Conservation (phyloP, 2,329 filamentous ascomycete species). For the Scedosporium boydii region DNA sequence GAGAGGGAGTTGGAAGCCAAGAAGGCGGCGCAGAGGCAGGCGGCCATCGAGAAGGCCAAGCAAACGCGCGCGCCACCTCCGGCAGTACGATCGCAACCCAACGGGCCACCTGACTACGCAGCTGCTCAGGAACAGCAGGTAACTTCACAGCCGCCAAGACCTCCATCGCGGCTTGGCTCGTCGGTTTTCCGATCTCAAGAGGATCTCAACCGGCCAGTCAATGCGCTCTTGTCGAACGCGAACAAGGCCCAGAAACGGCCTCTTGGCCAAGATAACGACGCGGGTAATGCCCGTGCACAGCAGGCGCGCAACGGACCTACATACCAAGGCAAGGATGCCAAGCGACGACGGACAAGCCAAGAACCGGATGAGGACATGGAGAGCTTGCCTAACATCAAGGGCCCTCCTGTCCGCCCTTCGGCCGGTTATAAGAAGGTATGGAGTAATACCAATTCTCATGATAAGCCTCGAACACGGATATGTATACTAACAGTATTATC, state of each 20-base stretch:
- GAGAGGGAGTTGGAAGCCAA: constrained; percentile 57
- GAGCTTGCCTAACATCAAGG: constrained; percentile 56
- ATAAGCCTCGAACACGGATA: background rate
- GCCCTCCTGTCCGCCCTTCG: constrained; percentile 76
- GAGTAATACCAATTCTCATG: background rate
- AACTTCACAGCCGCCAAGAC: constrained; percentile 28
- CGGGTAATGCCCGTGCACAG: constrained; percentile 37
- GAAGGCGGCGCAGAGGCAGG: constrained; percentile 56
- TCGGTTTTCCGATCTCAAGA: constrained; percentile 43
- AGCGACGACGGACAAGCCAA: constrained; percentile 71
- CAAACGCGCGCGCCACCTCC: constrained; percentile 54
- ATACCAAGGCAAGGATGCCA: constrained; percentile 60
- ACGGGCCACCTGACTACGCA: constrained; percentile 36
- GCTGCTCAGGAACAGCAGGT: constrained; percentile 21
- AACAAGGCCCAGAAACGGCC: constrained; percentile 69
- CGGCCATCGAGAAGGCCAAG: constrained; percentile 54
- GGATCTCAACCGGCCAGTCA: constrained; percentile 50
- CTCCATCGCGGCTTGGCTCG: constrained; percentile 50
- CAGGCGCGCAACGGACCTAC: constrained; percentile 44
- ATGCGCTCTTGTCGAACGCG: constrained; percentile 41
- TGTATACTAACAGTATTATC: constrained; percentile 21
- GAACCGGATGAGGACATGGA: constrained; percentile 56
- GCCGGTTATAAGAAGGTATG: constrained; percentile 59
- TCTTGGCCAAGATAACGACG: constrained; percentile 55
- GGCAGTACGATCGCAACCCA: constrained; percentile 44